Base-by-base conservation (phyloP, 192 early-diverging fungal genomes). In the Dissophora ornata region DNA sequence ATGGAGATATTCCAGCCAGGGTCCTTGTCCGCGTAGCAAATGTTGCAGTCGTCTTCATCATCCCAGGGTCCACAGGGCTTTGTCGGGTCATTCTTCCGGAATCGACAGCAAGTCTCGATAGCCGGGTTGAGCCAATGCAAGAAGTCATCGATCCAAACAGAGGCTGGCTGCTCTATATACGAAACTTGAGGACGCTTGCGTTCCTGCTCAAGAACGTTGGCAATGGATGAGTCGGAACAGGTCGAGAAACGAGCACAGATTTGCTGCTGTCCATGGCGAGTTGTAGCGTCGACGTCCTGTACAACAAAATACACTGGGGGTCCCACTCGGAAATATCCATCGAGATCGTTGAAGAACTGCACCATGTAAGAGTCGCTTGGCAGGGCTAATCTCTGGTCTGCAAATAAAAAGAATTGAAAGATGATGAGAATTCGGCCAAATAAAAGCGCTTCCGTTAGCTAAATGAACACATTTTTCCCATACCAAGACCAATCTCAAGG, bases 231-330 rank as follows among this genome's bases (percentile, higher is more conserved):
- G 26, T 74, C 66, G 9, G 79, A 53, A 38, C 89, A 90, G 0
- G 81, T 78, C 3, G 86, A 81, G 55, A 90, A 87, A 50, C 87
- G 59, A 24, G 83, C 89, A 53, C 89, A 90, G 4, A 90, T 51
- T 28, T 87, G 69, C 25, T 83, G 74, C 55, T 87, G 86, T 21
- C 80, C 86, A 6, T 69, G 18, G 4, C 66, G 67, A 16, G 69
- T 64, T 2, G 86, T 88, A 1, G 83, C 59, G 44, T 89, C 85
- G 22, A 63, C 71, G 26, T 68, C 71, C 48, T 85, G 80, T 24
- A 84, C 73, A 10, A 90, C 86, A 77, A 89, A 90, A 48, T 90
- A 90, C 8, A 90, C 87, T 1, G 89, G 89, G 9, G 89, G 89
- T 10, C 89, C 89, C 0, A 85, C 82, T 28, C 80, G 69, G 48